Evolutionary conservation across 257 asterid genomes (phyloP), one percentile per base, ranked within the genome.

Genomic region (Petunia secreta): DNA sequence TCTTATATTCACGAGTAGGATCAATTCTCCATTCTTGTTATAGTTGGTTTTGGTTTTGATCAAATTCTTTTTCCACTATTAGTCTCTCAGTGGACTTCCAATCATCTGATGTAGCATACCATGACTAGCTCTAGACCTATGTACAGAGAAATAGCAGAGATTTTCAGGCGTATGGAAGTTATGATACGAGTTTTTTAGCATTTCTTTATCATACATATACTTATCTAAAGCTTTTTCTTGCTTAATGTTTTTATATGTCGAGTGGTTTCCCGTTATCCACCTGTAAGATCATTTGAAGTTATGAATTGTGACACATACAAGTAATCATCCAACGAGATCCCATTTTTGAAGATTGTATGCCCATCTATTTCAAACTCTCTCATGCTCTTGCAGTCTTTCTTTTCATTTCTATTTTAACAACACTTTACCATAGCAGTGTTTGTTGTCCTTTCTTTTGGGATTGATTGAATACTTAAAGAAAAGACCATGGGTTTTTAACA

Each of bases 71-170:
- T 48, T 36, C 46, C 6, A 9, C 3, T 34, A 15, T 13, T 73
- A 50, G 60, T 48, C 44, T 6, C 52, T 69, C 34, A 54, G 2
- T 48, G 60, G 48, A n/a, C 77, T 44, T 43, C 2, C 77, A 16
- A 48, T 71, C 25, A 65, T 65, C 38, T 15, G 75, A 65, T 65
- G 74, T 66, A 66, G 53, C 60, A 71, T 11, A 48, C 11, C 44
- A 25, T 34, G 34, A 48, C 77, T 48, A 73, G 78, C 41, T 73
- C 78, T 50, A 73, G 34, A 38, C 34, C 62, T 36, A 34, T 73
- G 46, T 73, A 50, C 78, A 73, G 78, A 73, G 11, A 13, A 1
- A 4, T 34, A 71, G 38, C 34, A 25, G 60, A 8, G 77, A 69
- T 34, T 73, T 73, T 50, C 46, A 34, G 77, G 46, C 6, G 14